Evolutionary conservation across 2,329 filamentous ascomycete genomes (phyloP).

Genomic region (Tympanopsis confertula): DNA sequence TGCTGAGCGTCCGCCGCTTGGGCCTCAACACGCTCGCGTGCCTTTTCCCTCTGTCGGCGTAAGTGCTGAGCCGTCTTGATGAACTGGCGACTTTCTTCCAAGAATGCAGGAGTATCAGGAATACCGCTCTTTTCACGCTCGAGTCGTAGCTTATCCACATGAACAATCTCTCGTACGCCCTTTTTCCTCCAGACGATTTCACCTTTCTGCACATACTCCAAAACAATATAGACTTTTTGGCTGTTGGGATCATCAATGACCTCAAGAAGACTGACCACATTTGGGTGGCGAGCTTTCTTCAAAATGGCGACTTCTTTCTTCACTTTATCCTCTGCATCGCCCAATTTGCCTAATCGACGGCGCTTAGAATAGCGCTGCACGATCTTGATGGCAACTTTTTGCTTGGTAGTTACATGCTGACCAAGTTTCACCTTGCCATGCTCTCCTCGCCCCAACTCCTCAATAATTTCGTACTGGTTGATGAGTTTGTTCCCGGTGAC

Average conservation of each 20-base stretch:
- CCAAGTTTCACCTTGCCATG: constrained; percentile 63
- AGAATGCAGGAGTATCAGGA: not conserved
- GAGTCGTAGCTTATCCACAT: constrained; percentile 48
- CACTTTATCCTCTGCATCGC: constrained; percentile 20
- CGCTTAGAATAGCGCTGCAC: constrained; percentile 53
- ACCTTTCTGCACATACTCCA: constrained; percentile 56
- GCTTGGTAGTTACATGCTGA: constrained; percentile 41
- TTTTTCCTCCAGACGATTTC: constrained; percentile 56
- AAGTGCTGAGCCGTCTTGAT: not conserved
- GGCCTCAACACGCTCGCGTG: not conserved
- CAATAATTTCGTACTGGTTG: constrained; percentile 59
- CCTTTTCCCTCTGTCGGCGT: not conserved
- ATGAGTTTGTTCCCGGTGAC: constrained; percentile 57
- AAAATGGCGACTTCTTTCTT: constrained; percentile 61
- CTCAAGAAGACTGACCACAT: constrained; percentile 57
- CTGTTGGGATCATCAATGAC: constrained; percentile 59
- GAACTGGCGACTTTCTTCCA: not conserved
- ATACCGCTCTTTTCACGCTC: constrained; percentile 27
- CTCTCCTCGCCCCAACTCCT: constrained; percentile 56
- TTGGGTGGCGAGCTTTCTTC: constrained; percentile 59
- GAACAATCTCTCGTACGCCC: constrained; percentile 45
- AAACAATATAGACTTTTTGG: constrained; percentile 60
- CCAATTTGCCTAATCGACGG: not conserved
- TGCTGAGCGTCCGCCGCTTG: not conserved
- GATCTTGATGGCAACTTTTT: constrained; percentile 60